phyloP scores from a whole-genome alignment of 2,329 filamentous ascomycete species.

The Aspergillus sp. region DNA sequence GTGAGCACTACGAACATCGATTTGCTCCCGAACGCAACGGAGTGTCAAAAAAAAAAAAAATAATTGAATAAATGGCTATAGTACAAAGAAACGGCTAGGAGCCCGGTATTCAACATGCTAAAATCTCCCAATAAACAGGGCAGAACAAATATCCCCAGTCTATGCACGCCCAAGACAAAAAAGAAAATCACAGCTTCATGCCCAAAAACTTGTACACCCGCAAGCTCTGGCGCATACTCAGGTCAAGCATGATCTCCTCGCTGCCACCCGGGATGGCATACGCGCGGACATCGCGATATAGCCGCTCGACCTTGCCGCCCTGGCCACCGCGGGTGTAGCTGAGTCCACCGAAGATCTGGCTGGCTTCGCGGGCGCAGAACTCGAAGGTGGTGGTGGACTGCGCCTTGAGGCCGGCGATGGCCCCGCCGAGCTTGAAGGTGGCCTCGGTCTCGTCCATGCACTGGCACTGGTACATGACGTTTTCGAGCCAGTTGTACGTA shows the following conservation, averaged over 20 bases:
- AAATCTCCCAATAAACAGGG: conserved; percentile 1
- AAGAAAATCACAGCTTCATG: conserved; percentile 70
- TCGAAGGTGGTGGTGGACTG: conserved; percentile 92
- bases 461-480: conserved; percentile 83
- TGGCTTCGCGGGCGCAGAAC: conserved; percentile 92
- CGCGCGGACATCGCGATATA: conserved; percentile 90
- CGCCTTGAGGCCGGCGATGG: conserved; percentile 88
- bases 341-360: conserved; percentile 92
- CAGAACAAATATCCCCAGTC: no score
- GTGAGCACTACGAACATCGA: no score
- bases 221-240: conserved; percentile 85
- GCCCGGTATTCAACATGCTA: conserved; percentile 2
- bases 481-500: conserved; percentile 94
- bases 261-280: conserved; percentile 93
- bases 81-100: conserved; percentile 4
- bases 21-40: no score
- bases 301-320: conserved; percentile 85
- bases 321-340: conserved; percentile 89
- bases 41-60: not conserved
- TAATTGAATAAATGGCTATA: no score
- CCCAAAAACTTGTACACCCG: conserved; percentile 82
- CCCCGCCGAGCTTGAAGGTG: conserved; percentile 89
- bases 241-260: conserved; percentile 97
- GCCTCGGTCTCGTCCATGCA: conserved; percentile 91
- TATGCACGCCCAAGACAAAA: no score